Conservation (phyloP, 2,329 filamentous ascomycete species). For the Cyphellophora europaea region DNA sequence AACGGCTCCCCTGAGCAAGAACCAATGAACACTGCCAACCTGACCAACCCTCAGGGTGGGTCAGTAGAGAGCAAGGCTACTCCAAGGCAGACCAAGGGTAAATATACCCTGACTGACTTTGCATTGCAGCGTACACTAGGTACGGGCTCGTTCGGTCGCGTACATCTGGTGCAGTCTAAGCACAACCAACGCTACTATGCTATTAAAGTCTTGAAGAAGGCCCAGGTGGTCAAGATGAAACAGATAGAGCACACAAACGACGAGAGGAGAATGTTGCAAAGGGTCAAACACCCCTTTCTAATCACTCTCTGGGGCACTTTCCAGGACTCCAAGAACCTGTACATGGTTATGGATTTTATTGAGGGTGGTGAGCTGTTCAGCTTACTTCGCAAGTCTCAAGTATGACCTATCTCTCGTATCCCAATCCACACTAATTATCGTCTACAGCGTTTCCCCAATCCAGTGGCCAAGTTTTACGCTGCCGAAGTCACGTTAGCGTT, state of each 20-base stretch:
- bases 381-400: constrained; percentile 83
- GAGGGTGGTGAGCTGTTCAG: constrained; percentile 97
- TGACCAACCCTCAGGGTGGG: constrained; percentile 11
- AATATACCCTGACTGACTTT: constrained; percentile 91
- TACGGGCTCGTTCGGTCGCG: constrained; percentile 92
- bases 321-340: constrained; percentile 87
- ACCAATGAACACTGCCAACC: constrained; percentile 16
- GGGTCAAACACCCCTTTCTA: constrained; percentile 95
- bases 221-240: constrained; percentile 99
- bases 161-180: constrained; percentile 93
- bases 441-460: constrained; percentile 84
- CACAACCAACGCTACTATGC: constrained; percentile 98
- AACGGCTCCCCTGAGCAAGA: constrained; percentile 13
- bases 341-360: constrained; percentile 99
- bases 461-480: constrained; percentile 97
- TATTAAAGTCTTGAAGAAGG: constrained; percentile 97
- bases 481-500: constrained; percentile 92
- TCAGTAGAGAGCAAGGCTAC: constrained; percentile 25
- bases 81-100: constrained; percentile 76
- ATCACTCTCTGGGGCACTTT: constrained; percentile 98
- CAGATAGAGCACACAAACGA: constrained; percentile 99
- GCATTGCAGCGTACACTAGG: constrained; percentile 82
- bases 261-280: constrained; percentile 87
- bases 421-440: constrained; percentile 6
- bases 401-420: constrained; percentile 24